phyloP scores from a whole-genome alignment of 495 filamentous ascomycete species.

The Polyplosphaeria fusca region DNA sequence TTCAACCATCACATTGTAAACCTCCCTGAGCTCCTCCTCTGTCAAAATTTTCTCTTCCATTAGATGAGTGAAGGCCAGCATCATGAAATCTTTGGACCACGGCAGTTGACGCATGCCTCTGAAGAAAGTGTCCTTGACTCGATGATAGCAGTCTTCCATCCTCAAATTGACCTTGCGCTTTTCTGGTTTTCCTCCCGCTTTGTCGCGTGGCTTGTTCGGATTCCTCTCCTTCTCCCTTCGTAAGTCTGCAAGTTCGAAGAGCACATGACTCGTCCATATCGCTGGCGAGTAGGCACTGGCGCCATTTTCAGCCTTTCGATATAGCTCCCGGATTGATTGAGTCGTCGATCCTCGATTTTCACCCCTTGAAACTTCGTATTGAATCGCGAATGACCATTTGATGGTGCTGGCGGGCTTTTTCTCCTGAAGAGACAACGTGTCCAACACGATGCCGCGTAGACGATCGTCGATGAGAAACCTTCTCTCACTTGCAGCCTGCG shows the following conservation, averaged over 20 bases:
- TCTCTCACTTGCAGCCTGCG: slow-evolving; percentile 50
- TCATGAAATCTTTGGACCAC: slow-evolving; percentile 47
- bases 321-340: slow-evolving; percentile 35
- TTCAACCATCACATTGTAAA: slow-evolving; percentile 52
- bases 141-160: slow-evolving; percentile 8
- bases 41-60: slow-evolving; percentile 37
- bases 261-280: slow-evolving; percentile 37
- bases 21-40: slow-evolving; percentile 45
- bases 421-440: slow-evolving; percentile 43
- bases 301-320: slow-evolving; percentile 28
- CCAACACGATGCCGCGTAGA: slow-evolving; percentile 57
- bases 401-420: slow-evolving; percentile 46
- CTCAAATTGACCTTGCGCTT: slow-evolving; percentile 13
- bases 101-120: slow-evolving; percentile 37
- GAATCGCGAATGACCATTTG: slow-evolving; percentile 65
- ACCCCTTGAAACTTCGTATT: slow-evolving; percentile 48
- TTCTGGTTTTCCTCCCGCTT: slow-evolving; percentile 9
- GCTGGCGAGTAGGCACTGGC: slow-evolving; percentile 28
- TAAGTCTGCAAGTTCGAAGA: slow-evolving; percentile 29
- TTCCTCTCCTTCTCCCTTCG: slow-evolving; percentile 5
- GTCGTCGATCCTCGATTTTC: slow-evolving; percentile 26
- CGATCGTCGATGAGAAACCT: slow-evolving; percentile 62
- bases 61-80: slow-evolving; percentile 34
- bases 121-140: slow-evolving; percentile 38
- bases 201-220: slow-evolving; percentile 3